Conservation (phyloP, 2,329 filamentous ascomycete genomes). For the Phialophora chinensis region DNA sequence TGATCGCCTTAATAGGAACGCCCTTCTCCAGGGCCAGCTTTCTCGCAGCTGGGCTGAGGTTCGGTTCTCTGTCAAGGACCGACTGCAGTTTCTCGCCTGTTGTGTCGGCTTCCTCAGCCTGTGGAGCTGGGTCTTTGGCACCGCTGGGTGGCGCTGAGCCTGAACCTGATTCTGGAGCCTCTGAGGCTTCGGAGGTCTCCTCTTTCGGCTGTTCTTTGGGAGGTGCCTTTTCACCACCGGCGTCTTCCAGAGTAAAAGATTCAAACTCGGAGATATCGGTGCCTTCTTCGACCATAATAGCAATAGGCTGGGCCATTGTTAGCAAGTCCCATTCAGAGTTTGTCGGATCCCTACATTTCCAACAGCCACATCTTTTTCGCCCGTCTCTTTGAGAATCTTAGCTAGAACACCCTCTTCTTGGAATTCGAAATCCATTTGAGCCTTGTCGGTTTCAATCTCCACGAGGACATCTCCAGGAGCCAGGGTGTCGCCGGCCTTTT, state of each 20-base stretch:
- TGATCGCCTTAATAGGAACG: constrained; percentile 75
- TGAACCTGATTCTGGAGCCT: constrained; percentile 64
- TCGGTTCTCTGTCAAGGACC: constrained; percentile 79
- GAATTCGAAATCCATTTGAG: constrained; percentile 99
- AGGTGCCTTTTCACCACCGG: constrained; percentile 78
- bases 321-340: constrained; percentile 35
- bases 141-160: constrained; percentile 63
- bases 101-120: constrained; percentile 72
- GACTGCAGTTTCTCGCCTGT: constrained; percentile 75
- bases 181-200: constrained; percentile 67
- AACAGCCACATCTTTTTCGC: constrained; percentile 91
- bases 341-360: constrained; percentile 77
- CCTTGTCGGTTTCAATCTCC: constrained; percentile 99
- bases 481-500: constrained; percentile 89
- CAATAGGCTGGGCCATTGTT: constrained; percentile 75
- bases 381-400: constrained; percentile 90
- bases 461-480: constrained; percentile 92
- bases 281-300: constrained; percentile 90
- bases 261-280: constrained; percentile 87
- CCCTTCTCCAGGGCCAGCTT: constrained; percentile 84
- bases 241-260: constrained; percentile 84
- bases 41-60: constrained; percentile 74
- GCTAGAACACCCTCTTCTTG: constrained; percentile 96
- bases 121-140: constrained; percentile 58
- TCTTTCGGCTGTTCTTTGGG: constrained; percentile 67